These are phyloP conservation scores for Fraxinus latifolia DNA, from an alignment of 305 asterid species.

Conservation along the genomic window DNA sequence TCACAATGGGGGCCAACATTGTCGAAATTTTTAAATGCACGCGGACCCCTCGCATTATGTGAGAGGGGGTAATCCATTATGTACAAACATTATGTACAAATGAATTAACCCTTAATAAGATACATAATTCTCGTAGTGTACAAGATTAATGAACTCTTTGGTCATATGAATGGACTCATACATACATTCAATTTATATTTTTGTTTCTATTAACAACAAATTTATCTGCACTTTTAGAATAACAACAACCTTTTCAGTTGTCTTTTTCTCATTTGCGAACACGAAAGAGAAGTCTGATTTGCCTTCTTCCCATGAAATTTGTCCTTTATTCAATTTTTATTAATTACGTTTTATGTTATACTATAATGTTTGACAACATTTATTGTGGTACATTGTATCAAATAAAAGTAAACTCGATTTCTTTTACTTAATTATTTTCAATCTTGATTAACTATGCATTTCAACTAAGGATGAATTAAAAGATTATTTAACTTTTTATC, in stretches of 20 bases:
- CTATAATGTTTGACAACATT: neutral
- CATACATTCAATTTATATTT: neutral
- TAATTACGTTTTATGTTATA: neutral
- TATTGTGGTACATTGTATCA: neutral
- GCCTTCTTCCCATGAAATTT: neutral
- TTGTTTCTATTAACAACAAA: neutral
- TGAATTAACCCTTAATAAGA: too few species aligned
- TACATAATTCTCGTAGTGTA: neutral
- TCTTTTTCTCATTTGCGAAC: neutral
- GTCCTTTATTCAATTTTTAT: neutral
- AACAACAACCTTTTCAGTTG: neutral
- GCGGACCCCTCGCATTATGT: too few species aligned
- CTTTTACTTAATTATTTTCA: neutral
- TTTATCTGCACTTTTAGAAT: neutral
- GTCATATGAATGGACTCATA: neutral
- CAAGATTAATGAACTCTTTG: neutral
- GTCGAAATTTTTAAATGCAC: too few species aligned
- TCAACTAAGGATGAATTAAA: too few species aligned
- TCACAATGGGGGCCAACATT: too few species aligned
- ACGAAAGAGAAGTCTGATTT: neutral
- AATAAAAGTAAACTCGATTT: neutral
- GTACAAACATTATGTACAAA: too few species aligned
- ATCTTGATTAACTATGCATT: neutral
- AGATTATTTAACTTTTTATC: neutral
- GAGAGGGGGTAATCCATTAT: too few species aligned